A percentile compares a stretch with the other conserved stretches of the same genome.
Evolutionary conservation across 768 basidiomycete species (phyloP).

Genomic region (Lentinus brumalis): DNA sequence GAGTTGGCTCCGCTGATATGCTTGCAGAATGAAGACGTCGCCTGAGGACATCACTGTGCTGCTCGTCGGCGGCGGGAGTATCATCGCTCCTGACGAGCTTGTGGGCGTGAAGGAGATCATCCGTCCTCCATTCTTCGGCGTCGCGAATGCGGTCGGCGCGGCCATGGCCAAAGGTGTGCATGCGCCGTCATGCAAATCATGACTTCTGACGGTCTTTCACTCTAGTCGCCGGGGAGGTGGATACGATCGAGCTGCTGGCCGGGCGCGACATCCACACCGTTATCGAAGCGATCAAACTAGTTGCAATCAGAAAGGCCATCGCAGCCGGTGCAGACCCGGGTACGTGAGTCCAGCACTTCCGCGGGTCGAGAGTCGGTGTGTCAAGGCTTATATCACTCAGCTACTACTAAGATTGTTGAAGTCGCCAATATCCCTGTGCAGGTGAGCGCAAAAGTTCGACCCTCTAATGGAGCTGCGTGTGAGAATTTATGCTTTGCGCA

Average conservation of each 20-base stretch:
- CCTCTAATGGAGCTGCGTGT: too few relatives aligned
- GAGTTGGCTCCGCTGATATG: background rate
- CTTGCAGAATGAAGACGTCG: constrained; percentile 58
- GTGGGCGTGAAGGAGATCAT: constrained; percentile 54
- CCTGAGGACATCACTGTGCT: constrained; percentile 57
- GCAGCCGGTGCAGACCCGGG: constrained; percentile 38
- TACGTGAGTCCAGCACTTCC: background rate
- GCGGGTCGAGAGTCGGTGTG: background rate
- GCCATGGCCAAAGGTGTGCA: constrained; percentile 37
- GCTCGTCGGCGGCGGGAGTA: constrained; percentile 67
- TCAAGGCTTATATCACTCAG: constrained; percentile 4
- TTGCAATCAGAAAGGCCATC: constrained; percentile 36
- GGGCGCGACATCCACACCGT: constrained; percentile 33
- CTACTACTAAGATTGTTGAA: constrained; percentile 53
- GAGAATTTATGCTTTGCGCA: background rate
- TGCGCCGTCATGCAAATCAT: background rate
- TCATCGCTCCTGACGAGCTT: constrained; percentile 54
- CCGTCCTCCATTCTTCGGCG: constrained; percentile 51
- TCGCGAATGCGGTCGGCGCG: constrained; percentile 66
- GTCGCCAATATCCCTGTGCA: constrained; percentile 56
- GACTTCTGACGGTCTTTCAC: background rate
- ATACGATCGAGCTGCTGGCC: constrained; percentile 41
- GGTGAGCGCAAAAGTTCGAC: constrained; percentile 27
- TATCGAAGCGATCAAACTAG: constrained; percentile 33
- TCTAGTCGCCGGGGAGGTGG: constrained; percentile 33